A percentile compares a stretch with the other conserved stretches of the same genome.
Conservation (phyloP, 805 yeast species). For the Wickerhamia fluorescens region DNA sequence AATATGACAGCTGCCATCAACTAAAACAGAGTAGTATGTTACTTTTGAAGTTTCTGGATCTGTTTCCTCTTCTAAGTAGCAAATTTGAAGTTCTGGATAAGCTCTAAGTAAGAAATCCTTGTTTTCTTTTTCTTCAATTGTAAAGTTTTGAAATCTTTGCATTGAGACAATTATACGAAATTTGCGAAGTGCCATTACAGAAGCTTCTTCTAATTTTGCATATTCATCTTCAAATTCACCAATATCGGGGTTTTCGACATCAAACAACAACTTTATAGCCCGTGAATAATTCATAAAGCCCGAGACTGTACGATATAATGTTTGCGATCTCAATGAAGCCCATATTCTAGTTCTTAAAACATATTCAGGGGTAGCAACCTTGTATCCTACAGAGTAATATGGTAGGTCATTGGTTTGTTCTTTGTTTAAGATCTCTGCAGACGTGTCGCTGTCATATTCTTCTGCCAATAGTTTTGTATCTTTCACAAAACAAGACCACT, state of each 20-base stretch:
- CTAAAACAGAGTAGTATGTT: constrained; percentile 53
- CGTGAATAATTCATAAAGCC: constrained; percentile 43
- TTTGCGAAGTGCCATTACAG: constrained; percentile 53
- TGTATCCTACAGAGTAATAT: constrained; percentile 41
- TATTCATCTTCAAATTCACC: constrained; percentile 21
- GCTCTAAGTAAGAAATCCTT: constrained; percentile 55
- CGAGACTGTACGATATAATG: constrained; percentile 40
- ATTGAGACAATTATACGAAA: constrained; percentile 59
- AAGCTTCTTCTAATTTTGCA: constrained; percentile 36
- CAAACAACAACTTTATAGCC: constrained; percentile 38
- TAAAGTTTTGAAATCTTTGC: constrained; percentile 52
- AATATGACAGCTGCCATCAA: constrained; percentile 65
- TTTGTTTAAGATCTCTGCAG: constrained; percentile 7
- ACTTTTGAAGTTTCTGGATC: constrained; percentile 34
- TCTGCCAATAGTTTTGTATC: constrained; percentile 50
- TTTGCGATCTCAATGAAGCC: constrained; percentile 43
- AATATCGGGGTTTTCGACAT: constrained; percentile 39
- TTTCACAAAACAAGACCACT: constrained; percentile 51
- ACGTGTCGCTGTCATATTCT: constrained; percentile 26
- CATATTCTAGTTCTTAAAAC: constrained; percentile 41
- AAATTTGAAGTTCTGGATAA: constrained; percentile 61
- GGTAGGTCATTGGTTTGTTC: constrained; percentile 35
- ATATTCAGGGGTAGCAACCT: constrained; percentile 42
- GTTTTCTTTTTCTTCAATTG: constrained; percentile 50
- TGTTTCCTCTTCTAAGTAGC: constrained; percentile 51